Conservation (phyloP, 331 rosid species). For the Pyracantha coccinea region DNA sequence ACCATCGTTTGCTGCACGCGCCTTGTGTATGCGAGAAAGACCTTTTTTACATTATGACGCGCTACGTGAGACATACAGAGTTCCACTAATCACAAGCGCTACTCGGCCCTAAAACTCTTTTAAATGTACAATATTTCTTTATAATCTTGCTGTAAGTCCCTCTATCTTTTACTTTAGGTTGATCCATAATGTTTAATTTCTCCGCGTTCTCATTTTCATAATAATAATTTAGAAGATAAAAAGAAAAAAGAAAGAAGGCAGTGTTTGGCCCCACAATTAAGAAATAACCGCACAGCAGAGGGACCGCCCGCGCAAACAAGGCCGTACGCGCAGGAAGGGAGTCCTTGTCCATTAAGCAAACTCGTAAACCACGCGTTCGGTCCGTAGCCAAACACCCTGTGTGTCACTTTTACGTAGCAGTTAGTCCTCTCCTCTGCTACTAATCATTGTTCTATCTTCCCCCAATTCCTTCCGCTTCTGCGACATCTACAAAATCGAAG, state of each 20-base stretch:
- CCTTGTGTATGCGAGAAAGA: rapidly evolving
- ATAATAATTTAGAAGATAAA: too few species aligned
- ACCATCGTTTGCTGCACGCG: too few species aligned
- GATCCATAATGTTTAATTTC: too few species aligned
- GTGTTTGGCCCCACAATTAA: too few species aligned
- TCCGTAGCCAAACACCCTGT: too few species aligned
- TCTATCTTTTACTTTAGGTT: too few species aligned
- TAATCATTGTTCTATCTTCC: neutral
- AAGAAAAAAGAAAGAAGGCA: too few species aligned
- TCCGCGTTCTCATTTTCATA: too few species aligned
- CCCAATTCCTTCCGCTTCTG: neutral
- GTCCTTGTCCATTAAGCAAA: neutral
- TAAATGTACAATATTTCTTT: too few species aligned
- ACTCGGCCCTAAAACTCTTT: too few species aligned
- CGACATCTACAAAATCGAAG: neutral
- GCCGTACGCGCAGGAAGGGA: neutral
- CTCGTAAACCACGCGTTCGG: neutral
- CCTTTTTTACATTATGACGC: rapidly evolving
- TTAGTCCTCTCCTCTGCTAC: neutral
- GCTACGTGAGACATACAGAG: rapidly evolving
- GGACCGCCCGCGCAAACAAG: neutral
- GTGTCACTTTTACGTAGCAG: neutral
- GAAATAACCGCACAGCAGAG: neutral
- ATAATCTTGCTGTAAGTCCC: too few species aligned
- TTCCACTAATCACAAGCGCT: too few species aligned